Evolutionary conservation across 805 yeast species (phyloP).

Genomic region (Debaryomyces castellii): DNA sequence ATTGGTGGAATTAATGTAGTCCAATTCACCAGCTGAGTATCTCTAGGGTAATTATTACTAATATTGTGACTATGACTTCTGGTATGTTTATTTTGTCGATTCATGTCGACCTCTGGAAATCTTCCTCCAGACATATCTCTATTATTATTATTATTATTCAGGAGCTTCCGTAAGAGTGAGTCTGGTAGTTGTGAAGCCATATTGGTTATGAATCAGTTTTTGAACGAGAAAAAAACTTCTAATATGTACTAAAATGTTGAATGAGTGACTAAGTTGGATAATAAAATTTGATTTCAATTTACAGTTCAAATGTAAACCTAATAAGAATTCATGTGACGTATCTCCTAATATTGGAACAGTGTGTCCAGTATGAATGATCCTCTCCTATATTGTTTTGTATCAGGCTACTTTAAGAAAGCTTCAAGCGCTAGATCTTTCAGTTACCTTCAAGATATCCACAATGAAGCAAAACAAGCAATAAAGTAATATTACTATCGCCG

Average conservation of each 20-base stretch:
- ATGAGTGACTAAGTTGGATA: constrained; percentile 3
- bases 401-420: too few relatives aligned
- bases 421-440: background rate
- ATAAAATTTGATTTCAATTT: background rate
- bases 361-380: background rate
- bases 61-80: constrained; percentile 8
- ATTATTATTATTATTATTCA: background rate
- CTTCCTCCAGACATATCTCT: background rate
- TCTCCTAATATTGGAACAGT: background rate
- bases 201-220: background rate
- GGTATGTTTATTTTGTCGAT: constrained; percentile 4
- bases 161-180: background rate
- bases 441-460: background rate
- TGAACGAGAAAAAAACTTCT: background rate
- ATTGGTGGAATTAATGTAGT: constrained; percentile 36
- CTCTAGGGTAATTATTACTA: constrained; percentile 1
- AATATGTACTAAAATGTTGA: background rate
- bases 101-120: background rate
- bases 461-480: background rate
- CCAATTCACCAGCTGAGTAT: constrained; percentile 19
- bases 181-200: constrained; percentile 3
- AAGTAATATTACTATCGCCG: too few relatives aligned
- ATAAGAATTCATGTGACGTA: background rate
- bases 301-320: background rate
- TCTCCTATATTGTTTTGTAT: background rate